Evolutionary conservation across 331 rosid species (phyloP), one percentile per base, ranked within the genome.

Genomic region (Pyrus hybrid): DNA sequence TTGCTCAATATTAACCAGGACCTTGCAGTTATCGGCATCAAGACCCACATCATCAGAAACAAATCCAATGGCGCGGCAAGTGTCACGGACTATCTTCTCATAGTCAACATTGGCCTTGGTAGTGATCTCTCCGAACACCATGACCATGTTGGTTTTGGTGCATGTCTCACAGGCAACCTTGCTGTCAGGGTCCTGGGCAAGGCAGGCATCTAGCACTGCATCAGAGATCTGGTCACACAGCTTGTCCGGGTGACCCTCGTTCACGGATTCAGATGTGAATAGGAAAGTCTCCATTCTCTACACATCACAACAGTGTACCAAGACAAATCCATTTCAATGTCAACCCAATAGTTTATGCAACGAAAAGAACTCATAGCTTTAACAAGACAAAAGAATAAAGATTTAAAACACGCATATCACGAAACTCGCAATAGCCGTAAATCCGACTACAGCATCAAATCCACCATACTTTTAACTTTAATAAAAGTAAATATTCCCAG

Each of bases 201-300:
- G 98, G 89, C 98, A 93, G 26, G 98, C 98, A 41, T 93, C 98
- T 0, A 93, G 98, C 76, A 93, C 98, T 5, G 98, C 98, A 80
- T 93, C 98, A 8, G 98, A 93, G 87, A 93, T 84, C 97, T 93
- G 98, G 77, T 93, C 98, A 62, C 98, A 93, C 69, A 93, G 88
- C 93, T 93, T 93, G 93, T 93, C 98, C 0, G 98, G 98, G 88
- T 93, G 98, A 73, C 98, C 98, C 92, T 93, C 98, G 60, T 93
- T 93, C 22, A 93, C 98, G 3, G 98, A 93, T 74, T 93, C 98
- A 16, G 98, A 93, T n/a, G 98, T 93, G 77, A 73, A 93, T 67
- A 93, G 92, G 77, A 91, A 93, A 83, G 97, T 89, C 81, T 93
- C 94, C 98, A 93, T 93, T 84, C 51, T 86, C 70, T 74, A 45